Conservation (phyloP, 306 rosid genomes). For the Benincasa hispida region DNA sequence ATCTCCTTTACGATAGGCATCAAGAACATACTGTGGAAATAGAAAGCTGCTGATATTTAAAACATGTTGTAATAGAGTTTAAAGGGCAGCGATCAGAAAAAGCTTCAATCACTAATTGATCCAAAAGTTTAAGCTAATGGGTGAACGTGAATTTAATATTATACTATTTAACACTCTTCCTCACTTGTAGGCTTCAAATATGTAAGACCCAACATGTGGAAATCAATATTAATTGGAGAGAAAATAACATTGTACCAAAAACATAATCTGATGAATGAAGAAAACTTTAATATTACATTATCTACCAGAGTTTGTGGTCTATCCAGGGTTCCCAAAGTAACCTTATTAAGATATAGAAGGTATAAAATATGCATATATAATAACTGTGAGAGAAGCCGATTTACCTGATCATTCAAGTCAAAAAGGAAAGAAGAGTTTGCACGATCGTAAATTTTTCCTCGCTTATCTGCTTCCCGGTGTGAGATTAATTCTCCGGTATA, state of each 20-base stretch:
- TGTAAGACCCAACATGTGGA: no score
- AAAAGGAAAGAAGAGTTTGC: constrained; percentile 96
- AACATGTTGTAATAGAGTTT: constrained; percentile 3
- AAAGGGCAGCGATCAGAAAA: background rate
- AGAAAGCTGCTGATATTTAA: constrained; percentile 7
- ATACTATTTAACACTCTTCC: no score
- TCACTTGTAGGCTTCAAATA: no score
- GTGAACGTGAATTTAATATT: no score
- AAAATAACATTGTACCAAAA: no score
- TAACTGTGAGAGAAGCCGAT: constrained; percentile 8
- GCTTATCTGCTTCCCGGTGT: constrained; percentile 91
- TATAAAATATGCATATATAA: background rate
- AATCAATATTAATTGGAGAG: no score
- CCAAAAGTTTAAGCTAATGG: no score
- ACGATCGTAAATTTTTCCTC: constrained; percentile 96
- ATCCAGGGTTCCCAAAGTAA: background rate
- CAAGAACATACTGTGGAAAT: constrained; percentile 73
- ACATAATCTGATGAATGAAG: no score
- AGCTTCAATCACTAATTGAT: background rate
- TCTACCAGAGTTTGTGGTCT: no score
- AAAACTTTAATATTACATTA: no score
- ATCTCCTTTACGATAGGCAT: constrained; percentile 97
- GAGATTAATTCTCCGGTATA: constrained; percentile 94
- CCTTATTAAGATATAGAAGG: background rate
- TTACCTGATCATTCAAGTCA: constrained; percentile 95